These are phyloP conservation scores for Yarrowia deformans DNA, from an alignment of 805 yeast genomes.

Conservation along the genomic window DNA sequence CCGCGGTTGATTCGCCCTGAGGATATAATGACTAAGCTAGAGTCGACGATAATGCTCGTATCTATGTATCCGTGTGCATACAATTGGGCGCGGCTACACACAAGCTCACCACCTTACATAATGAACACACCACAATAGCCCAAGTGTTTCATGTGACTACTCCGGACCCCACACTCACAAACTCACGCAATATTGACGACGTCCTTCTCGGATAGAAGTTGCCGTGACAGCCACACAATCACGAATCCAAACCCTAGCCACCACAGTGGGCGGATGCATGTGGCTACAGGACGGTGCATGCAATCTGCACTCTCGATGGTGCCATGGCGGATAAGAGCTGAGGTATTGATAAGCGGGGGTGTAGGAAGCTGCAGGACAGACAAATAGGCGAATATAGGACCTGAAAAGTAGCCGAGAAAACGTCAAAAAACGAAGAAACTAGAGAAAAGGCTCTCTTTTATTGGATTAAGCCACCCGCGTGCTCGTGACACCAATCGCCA, in stretches of 20 bases:
- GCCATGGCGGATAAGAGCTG: constrained; percentile 22
- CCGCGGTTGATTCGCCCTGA: neutral
- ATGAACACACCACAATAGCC: neutral
- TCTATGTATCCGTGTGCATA: too few species aligned
- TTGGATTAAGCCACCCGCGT: neutral
- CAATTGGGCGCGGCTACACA: too few species aligned
- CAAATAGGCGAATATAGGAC: neutral
- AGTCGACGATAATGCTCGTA: too few species aligned
- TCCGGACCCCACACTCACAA: neutral
- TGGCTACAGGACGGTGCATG: constrained; percentile 30
- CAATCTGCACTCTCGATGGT: constrained; percentile 31
- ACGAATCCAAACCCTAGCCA: constrained; percentile 19
- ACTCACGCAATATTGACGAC: neutral
- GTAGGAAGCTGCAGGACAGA: neutral
- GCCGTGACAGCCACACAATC: constrained; percentile 19
- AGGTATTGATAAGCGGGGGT: neutral
- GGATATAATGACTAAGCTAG: neutral
- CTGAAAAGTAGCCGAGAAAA: neutral
- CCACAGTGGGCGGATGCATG: constrained; percentile 10
- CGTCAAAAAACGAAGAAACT: neutral
- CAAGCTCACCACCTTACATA: too few species aligned
- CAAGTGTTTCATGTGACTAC: neutral
- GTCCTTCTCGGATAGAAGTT: neutral
- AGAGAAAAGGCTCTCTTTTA: neutral
- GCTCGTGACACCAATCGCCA: constrained; percentile 5